Base-by-base conservation (phyloP, 371 early-diverging fungal species). In the Mortierella polycephala region DNA sequence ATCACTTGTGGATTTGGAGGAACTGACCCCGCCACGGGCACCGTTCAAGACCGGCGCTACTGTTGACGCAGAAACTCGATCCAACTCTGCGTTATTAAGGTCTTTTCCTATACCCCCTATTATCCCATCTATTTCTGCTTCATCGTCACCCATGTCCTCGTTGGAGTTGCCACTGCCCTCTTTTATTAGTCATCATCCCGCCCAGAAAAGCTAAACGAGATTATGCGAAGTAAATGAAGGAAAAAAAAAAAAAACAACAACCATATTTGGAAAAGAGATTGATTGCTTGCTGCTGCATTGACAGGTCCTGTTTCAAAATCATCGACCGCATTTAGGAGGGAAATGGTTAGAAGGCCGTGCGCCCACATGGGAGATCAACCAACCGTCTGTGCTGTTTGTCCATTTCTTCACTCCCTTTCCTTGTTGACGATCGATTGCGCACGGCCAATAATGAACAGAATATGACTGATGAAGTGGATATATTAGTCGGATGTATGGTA, bases 41-140 rank as follows among this genome's bases (percentile, higher is more conserved):
- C 23, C 51, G 10, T 1, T 46, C 10, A 10, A 8, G 42, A 20
- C 49, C 14, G 47, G 6, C 11, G 30, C 6, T n/a, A 46, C 40
- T 37, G 37, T 54, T 0, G n/a, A 2, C 13, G 49, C 7, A 10
- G 62, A 37, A 4, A 57, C 23, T 7, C 69, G 74, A 30, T 62
- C 69, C 21, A 69, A 69, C 41, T 61, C 75, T 2, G 52, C 60
- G 1, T 47, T 75, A 7, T 9, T 75, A 40, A 30, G 61, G 0
- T 75, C 75, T 10, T 69, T 75, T 42, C 75, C 75, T 2, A 46
- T 46, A 30, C 73, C 67, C 14, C 75, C 75, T 58, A 30, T 62
- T 41, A 39, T 44, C 13, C 16, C 41, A 1, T 62, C 55, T 8
- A 40, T 37, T 52, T 42, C 55, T 49, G 9, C 50, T 45, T 45